phyloP scores from a whole-genome alignment of 2,329 filamentous ascomycete species.

The Ramularia collo-cygni region DNA sequence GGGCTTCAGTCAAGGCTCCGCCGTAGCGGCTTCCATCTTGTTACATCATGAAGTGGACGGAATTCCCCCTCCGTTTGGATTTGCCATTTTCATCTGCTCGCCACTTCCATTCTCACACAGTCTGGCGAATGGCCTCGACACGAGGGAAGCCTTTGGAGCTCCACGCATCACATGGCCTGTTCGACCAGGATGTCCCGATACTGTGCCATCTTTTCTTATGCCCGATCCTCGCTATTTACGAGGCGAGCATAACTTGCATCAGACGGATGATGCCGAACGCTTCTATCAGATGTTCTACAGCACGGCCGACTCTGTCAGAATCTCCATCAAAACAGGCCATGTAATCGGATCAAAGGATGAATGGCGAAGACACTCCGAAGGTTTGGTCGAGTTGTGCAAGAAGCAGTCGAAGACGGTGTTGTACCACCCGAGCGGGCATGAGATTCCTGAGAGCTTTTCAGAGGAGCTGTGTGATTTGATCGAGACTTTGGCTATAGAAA shows the following conservation, averaged over 20 bases:
- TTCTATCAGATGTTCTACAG: background rate
- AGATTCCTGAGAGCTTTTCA: background rate
- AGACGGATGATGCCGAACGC: background rate
- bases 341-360: background rate
- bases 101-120: background rate
- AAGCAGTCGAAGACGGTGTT: background rate
- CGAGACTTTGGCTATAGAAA: too few relatives aligned
- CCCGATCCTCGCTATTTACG: background rate
- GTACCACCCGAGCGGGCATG: background rate
- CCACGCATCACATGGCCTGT: background rate
- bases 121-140: background rate
- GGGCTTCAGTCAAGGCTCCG: background rate
- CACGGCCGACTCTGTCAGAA: background rate
- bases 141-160: background rate
- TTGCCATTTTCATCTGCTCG: background rate
- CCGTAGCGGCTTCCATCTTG: background rate
- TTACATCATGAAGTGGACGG: background rate
- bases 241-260: background rate
- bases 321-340: background rate
- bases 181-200: too few relatives aligned
- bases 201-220: background rate
- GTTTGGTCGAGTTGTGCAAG: background rate
- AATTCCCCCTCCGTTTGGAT: background rate
- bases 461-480: too few relatives aligned
- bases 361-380: background rate